Evolutionary conservation across 2,329 filamentous ascomycete species (phyloP), one percentile per base, ranked within the genome.

Genomic region (Pseudopithomyces maydicus): DNA sequence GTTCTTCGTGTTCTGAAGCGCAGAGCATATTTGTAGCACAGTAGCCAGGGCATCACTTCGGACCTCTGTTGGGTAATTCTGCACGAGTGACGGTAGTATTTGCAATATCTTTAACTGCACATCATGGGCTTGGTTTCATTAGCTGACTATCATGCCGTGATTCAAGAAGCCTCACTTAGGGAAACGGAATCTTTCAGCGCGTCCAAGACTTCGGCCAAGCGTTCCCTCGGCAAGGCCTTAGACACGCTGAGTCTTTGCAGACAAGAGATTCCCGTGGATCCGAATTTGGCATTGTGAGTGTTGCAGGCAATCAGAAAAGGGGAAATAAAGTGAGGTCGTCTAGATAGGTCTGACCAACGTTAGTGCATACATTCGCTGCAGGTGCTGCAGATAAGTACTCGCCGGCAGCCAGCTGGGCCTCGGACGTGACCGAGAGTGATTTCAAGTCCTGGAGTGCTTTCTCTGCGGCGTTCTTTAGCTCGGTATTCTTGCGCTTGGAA

Each of bases 61-160:
- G 36, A 99, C 80, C 55, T 96, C 90, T 35, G 84, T 82, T 0
- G 91, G 87, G 77, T 98, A 98, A 68, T 97, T 96, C 65, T 97
- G 93, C 22, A 98, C 79, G 35, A 99, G 78, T 1, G 92, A 91
- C 3, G 95, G 95, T 15, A 99, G 79, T 1, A 92, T 92, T 74
- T 99, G 95, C 14, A 99, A 80, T 51, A 98, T 95, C 77, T 98
- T 98, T 64, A 99, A 85, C 72, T 99, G 95, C 2, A 97, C 90
- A 78, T 99, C 95, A 57, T 97, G 80, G 50, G 82, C 84, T 85
- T 50, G 55, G 29, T 10, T 17, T 35, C n/a, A 51, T 73, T 52
- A 69, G 60, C 55, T 43, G 33, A 20, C 19, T 43, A 11, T 44
- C 33, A 11, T 17, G n/a, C 33, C 32, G 42, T 43, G 42, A 22